Conservation (phyloP, 2,329 filamentous ascomycete species). For the Trichoderma sp. region DNA sequence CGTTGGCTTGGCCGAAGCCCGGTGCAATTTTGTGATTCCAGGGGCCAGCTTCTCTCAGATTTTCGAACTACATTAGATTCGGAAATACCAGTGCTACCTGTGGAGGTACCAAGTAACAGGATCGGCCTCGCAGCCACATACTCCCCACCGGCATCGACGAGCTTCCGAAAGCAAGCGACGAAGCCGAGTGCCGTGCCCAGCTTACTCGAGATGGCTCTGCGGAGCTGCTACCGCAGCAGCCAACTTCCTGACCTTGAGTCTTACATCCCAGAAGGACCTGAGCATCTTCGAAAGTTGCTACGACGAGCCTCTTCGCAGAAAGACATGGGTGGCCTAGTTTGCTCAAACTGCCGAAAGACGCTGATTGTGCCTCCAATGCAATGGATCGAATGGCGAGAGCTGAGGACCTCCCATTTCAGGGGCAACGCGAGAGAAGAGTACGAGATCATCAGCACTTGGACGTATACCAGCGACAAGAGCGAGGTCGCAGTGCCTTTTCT, state of each 20-base stretch:
- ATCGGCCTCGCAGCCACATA: conserved; percentile 16
- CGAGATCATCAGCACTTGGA: not conserved
- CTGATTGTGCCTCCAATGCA: conserved; percentile 55
- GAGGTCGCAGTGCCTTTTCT: conserved; percentile 50
- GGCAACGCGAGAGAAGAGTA: too few species aligned
- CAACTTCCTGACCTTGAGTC: conserved; percentile 46
- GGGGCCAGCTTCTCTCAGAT: conserved; percentile 34
- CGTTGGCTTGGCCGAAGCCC: conserved; percentile 36
- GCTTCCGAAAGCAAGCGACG: conserved; percentile 26
- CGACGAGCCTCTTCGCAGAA: conserved; percentile 44
- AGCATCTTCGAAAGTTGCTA: conserved; percentile 45
- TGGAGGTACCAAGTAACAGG: conserved; percentile 25
- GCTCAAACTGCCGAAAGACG: conserved; percentile 52
- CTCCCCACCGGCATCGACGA: not conserved
- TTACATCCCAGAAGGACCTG: conserved; percentile 46
- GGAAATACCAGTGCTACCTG: conserved; percentile 28
- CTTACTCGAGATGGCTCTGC: conserved; percentile 53
- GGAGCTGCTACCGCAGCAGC: conserved; percentile 47
- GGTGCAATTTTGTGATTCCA: conserved; percentile 37
- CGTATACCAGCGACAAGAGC: conserved; percentile 36
- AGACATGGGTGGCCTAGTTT: conserved; percentile 52
- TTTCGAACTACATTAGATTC: conserved; percentile 35
- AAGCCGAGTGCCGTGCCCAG: conserved; percentile 47
- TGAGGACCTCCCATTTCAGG: conserved; percentile 29
- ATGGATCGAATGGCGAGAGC: conserved; percentile 65